Evolutionary conservation across 2,329 filamentous ascomycete species (phyloP).

Genomic region (Sporothrix pseudoabietina): DNA sequence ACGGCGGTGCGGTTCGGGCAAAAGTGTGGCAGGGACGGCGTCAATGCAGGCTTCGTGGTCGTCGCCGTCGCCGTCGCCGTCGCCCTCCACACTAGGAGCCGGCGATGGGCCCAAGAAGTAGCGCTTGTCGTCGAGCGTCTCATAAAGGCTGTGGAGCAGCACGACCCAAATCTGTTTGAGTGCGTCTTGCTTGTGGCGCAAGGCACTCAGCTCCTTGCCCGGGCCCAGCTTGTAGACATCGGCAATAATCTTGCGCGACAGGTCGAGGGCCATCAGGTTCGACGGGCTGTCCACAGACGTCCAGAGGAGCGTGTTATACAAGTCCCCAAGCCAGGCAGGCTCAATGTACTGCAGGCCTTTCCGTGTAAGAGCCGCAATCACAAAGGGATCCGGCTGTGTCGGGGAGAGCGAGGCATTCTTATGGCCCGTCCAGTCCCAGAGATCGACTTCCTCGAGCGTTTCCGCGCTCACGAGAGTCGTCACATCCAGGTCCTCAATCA

Average conservation of each 20-base stretch:
- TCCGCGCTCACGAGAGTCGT: background rate
- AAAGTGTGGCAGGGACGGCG: background rate
- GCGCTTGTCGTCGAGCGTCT: background rate
- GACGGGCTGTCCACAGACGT: too few relatives aligned
- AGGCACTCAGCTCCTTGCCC: background rate
- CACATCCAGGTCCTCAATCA: background rate
- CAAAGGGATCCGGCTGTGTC: background rate
- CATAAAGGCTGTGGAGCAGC: background rate
- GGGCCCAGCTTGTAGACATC: background rate
- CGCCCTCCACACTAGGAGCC: background rate
- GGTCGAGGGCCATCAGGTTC: background rate
- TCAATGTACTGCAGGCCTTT: background rate
- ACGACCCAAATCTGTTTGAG: background rate
- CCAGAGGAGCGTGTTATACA: background rate
- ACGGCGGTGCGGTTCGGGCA: background rate
- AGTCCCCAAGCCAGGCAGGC: background rate
- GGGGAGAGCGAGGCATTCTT: background rate
- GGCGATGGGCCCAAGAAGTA: background rate
- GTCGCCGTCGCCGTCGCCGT: background rate
- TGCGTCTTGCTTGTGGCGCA: background rate
- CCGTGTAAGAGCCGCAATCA: background rate
- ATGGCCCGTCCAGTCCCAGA: too few relatives aligned
- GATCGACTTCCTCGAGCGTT: too few relatives aligned
- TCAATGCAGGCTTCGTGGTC: background rate
- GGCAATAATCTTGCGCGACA: background rate